A percentile compares a stretch with the other conserved stretches of the same genome.
Conservation (phyloP, 805 yeast genomes). For the Yarrowia sp. region DNA sequence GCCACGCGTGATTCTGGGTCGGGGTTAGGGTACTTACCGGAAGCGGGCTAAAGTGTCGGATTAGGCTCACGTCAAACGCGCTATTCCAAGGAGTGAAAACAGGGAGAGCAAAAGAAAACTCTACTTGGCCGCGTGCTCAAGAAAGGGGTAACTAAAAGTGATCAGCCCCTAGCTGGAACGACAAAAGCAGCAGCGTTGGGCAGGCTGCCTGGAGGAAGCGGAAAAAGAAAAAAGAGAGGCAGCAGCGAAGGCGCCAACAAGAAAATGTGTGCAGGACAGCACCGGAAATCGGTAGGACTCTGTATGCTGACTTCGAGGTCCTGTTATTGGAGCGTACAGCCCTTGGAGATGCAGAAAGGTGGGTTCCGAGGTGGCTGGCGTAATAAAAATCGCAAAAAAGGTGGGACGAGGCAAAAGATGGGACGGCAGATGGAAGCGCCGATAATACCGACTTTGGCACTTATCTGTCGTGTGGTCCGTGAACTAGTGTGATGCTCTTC, state of each 20-base stretch:
- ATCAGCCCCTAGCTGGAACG: conserved; percentile 1
- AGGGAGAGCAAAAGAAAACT: neutral
- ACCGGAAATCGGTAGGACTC: too few species aligned
- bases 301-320: neutral
- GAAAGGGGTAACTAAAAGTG: conserved; percentile 3
- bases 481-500: neutral
- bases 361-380: neutral
- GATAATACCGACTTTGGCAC: too few species aligned
- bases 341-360: neutral
- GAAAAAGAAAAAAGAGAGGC: too few species aligned
- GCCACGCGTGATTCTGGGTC: neutral
- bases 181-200: neutral
- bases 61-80: neutral
- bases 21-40: conserved; percentile 22
- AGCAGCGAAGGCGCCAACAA: too few species aligned
- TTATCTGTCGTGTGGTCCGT: too few species aligned
- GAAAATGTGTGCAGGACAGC: neutral
- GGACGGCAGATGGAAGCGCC: too few species aligned
- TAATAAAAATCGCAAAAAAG: neutral
- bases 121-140: neutral
- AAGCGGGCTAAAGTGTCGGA: neutral
- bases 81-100: neutral
- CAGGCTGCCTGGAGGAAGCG: too few species aligned
- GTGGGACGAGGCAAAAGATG: too few species aligned
- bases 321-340: neutral